Evolutionary conservation across 2,329 filamentous ascomycete genomes (phyloP).

Genomic region (Biscogniauxia marginata): DNA sequence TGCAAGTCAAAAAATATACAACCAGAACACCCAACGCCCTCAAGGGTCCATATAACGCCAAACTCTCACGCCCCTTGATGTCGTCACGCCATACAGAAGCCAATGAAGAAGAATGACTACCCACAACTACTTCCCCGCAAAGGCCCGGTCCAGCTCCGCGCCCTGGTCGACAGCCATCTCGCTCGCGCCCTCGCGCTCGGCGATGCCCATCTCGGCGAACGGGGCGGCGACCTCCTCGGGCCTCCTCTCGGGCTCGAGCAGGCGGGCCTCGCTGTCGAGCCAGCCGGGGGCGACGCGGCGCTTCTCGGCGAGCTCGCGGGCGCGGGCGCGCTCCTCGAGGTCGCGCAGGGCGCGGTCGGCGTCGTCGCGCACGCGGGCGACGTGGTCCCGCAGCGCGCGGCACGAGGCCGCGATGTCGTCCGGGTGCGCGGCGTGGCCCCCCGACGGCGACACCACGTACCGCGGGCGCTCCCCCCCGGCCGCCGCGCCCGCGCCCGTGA

Average conservation of each 20-base stretch:
- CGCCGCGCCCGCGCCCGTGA: constrained; percentile 37
- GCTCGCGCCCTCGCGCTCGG: constrained; percentile 27
- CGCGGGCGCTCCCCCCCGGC: constrained; percentile 50
- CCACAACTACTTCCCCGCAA: constrained; percentile 40
- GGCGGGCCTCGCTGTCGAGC: constrained; percentile 69
- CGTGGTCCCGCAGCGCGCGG: constrained; percentile 71
- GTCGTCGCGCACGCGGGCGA: constrained; percentile 66
- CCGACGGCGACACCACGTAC: constrained; percentile 77
- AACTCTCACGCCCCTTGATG: neutral
- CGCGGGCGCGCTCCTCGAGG: constrained; percentile 66
- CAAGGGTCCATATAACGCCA: too few relatives aligned
- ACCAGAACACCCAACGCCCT: too few relatives aligned
- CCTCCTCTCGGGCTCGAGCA: constrained; percentile 66
- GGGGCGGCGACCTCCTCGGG: constrained; percentile 21
- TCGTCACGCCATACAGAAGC: neutral
- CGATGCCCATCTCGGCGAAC: constrained; percentile 31
- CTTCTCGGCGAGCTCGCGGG: constrained; percentile 75
- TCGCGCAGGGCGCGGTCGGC: constrained; percentile 65
- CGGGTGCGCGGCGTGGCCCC: constrained; percentile 81
- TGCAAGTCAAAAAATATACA: too few relatives aligned
- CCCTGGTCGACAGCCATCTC: constrained; percentile 49
- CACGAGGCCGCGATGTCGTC: constrained; percentile 84
- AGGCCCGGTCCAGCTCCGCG: constrained; percentile 57
- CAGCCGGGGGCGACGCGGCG: constrained; percentile 76
- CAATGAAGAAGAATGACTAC: too few relatives aligned